Evolutionary conservation across 2,329 filamentous ascomycete species (phyloP), one percentile per base, ranked within the genome.

Genomic region (Pseudogymnoascus sp.): DNA sequence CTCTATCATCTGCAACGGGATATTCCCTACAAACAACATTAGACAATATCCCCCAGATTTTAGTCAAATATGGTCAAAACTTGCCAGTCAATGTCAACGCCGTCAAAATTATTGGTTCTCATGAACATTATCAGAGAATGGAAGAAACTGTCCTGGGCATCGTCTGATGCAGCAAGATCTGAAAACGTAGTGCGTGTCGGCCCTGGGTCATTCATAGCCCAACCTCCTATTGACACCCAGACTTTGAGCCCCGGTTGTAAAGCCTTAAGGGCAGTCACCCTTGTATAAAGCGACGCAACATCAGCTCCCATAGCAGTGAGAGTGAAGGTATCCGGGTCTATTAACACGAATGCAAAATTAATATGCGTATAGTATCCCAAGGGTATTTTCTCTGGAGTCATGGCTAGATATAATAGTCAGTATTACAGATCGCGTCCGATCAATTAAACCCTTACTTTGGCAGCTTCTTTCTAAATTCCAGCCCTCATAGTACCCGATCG

Each of bases 61-160:
- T 7, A 31, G 12, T 12, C 1, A 17, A 31, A 15, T 10, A 2
- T 31, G 8, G 13, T 31, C 9, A 17, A 6, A n/a, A 29, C 29
- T 31, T 27, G 7, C 78, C 77, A 80, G 63, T 80, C 75, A 12
- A 80, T 66, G 59, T 80, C 76, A 1, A 78, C 68, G 4, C 76
- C 76, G 63, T 76, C 74, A 59, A 80, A 78, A 2, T 70, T 68
- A 65, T 78, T 78, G 4, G 68, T 72, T 3, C 64, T 41, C 64
- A 80, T 69, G 64, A 80, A 80, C 1, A 62, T 60, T 1, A 74
- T 62, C 0, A 79, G 65, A 0, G 70, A 72, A 1, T 68, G 61
- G 61, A 75, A 71, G 63, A 80, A 80, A 0, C 63, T 66, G 0
- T 63, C 44, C 12, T 71, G 70, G 12, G 71, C 73, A 2, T 62